phyloP scores from a whole-genome alignment of 106 monocot genomes.

The Gastrodia elata region DNA sequence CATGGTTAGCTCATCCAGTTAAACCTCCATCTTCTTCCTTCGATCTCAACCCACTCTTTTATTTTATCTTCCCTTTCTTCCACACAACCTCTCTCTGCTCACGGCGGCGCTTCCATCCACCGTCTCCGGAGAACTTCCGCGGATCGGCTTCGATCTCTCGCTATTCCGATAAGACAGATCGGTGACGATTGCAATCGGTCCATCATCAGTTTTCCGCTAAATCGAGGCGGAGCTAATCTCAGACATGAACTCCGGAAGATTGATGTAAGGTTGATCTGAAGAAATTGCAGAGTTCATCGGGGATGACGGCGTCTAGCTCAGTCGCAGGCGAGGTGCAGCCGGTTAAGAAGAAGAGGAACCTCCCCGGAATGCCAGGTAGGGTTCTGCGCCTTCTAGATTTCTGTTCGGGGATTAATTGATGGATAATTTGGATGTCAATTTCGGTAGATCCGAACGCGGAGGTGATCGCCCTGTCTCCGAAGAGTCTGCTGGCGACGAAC shows the following conservation, averaged over 20 bases:
- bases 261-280: not conserved
- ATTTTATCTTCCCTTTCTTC: not conserved
- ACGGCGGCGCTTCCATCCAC: not conserved
- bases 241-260: not conserved
- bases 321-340: slow-evolving; percentile 6
- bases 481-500: slow-evolving; percentile 52
- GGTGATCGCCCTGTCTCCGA: slow-evolving; percentile 58
- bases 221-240: not conserved
- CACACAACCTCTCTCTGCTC: not conserved
- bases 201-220: not conserved
- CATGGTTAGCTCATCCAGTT: not conserved
- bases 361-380: slow-evolving; percentile 48
- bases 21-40: not conserved
- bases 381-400: too few relatives aligned
- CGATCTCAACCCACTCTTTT: not conserved
- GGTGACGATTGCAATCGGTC: not conserved
- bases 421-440: not conserved
- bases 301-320: not conserved
- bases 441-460: slow-evolving; percentile 49
- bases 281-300: slow-evolving; percentile 2
- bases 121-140: not conserved
- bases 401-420: too few relatives aligned
- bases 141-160: not conserved
- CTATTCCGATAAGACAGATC: not conserved
- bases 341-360: slow-evolving; percentile 44